Evolutionary conservation across 768 basidiomycete genomes (phyloP).

Genomic region (Tulasnella sp.): DNA sequence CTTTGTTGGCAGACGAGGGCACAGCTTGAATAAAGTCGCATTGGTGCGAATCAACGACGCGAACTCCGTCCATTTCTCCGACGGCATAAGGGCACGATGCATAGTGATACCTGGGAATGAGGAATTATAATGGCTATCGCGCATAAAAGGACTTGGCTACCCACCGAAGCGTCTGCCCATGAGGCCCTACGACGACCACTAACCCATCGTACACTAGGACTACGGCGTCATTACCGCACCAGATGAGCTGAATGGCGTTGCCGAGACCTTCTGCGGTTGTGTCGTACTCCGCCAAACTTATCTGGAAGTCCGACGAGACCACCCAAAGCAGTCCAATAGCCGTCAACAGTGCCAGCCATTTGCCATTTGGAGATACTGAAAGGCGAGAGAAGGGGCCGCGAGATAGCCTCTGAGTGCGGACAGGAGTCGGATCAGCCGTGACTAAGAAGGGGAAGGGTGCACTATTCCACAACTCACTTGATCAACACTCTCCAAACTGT

Average conservation of each 20-base stretch:
- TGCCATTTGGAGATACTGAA: conserved; percentile 88
- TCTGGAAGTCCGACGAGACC: conserved; percentile 88
- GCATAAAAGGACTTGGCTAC: conserved; percentile 27
- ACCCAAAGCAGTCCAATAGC: conserved; percentile 73
- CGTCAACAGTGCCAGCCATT: conserved; percentile 78
- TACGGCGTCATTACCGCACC: conserved; percentile 96
- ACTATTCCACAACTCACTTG: conserved; percentile 35
- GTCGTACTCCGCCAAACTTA: conserved; percentile 81
- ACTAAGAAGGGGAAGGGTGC: neutral
- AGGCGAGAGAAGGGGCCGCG: conserved; percentile 85
- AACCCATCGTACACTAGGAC: conserved; percentile 73
- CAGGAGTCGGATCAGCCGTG: neutral
- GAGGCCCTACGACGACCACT: conserved; percentile 84
- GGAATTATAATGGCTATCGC: neutral
- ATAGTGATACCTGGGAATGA: conserved; percentile 61
- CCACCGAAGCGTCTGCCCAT: conserved; percentile 76
- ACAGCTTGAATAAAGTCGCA: conserved; percentile 93
- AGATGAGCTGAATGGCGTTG: conserved; percentile 57
- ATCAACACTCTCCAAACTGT: conserved; percentile 82
- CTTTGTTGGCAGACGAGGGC: conserved; percentile 67
- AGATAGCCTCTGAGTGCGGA: conserved; percentile 49
- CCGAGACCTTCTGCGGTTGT: conserved; percentile 39
- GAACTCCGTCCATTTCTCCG: conserved; percentile 83
- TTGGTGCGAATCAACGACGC: conserved; percentile 68
- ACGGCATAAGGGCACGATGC: conserved; percentile 65